Percentiles rank a stretch among this genome's conserved stretches.
Conservation (phyloP, 768 basidiomycete genomes). For the Leccinum pellstonianum region DNA sequence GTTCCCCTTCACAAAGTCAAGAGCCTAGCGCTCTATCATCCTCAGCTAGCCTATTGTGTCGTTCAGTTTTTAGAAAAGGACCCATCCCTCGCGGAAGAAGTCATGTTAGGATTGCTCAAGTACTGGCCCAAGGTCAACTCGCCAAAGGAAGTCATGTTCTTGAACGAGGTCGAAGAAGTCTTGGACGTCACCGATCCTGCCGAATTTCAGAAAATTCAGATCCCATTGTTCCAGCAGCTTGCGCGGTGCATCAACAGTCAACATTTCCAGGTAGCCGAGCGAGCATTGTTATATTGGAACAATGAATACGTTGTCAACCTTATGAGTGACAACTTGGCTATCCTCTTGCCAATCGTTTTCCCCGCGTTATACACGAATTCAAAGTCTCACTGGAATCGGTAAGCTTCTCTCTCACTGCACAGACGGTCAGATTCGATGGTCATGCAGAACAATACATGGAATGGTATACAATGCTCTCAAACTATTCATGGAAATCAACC, state of each 20-base stretch:
- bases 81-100: constrained; percentile 86
- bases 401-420: constrained; percentile 29
- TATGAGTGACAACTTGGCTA: constrained; percentile 92
- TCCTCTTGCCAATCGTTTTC: constrained; percentile 94
- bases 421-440: constrained; percentile 10
- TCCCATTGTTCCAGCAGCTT: constrained; percentile 89
- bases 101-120: constrained; percentile 92
- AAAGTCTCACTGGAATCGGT: constrained; percentile 99
- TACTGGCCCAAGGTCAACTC: constrained; percentile 99
- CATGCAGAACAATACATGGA: constrained; percentile 88
- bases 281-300: constrained; percentile 97
- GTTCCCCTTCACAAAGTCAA: constrained; percentile 98
- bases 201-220: constrained; percentile 95
- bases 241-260: constrained; percentile 98
- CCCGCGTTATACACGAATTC: constrained; percentile 95
- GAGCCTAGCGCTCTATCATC: constrained; percentile 95
- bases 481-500: constrained; percentile 98
- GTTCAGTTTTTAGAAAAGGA: constrained; percentile 99
- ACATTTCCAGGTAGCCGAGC: constrained; percentile 99
- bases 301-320: constrained; percentile 99
- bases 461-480: constrained; percentile 99
- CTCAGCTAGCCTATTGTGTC: constrained; percentile 98
- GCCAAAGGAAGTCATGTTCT: constrained; percentile 99
- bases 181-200: constrained; percentile 95
- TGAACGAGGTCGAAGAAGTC: constrained; percentile 99